Base-by-base conservation (phyloP, 73 alveolate genomes). In the Uronychia setigera region DNA sequence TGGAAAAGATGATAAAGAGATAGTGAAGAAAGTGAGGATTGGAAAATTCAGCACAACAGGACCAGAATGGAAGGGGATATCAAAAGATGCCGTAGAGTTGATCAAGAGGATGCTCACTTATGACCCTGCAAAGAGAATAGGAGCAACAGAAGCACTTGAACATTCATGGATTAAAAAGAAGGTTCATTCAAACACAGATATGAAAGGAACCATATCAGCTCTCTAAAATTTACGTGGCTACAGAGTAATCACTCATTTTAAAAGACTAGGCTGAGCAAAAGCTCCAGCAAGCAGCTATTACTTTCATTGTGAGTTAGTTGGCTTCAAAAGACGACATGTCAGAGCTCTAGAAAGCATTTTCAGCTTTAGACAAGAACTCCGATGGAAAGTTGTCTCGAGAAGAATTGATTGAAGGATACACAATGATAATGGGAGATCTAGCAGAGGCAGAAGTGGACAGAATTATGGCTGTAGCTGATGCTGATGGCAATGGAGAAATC, bases 1-100 rank as follows among this genome's bases (percentile, higher is more conserved):
- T 85, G 98, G 98, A 35, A 91, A 83, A 31, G 93, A 92, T 0
- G 96, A 93, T 80, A 93, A 91, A 67, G 97, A 95, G 74, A 95
- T 95, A 32, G 80, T 82, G 29, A 90, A 90, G 35, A 85, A 80
- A 74, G 95, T 90, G 27, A 59, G 80, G 35, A 82, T 74, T 29
- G 92, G 91, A 0, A 89, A 85, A 57, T 79, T 79, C 26, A 26
- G 77, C 74, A 32, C 80, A 1, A 33, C 78, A 30, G 86, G 86
- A 9, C 60, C 59, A 27, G 93, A 87, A 19, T 91, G 96, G 96
- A 80, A 82, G 46, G 83, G 83, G 59, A 76, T 80, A 59, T 81
- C 92, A 1, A 32, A 87, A 25, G 94, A 91, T 67, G 91, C 92
- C 0, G 87, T 75, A 13, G 93, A 91, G 46, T 75, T 91, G 33